phyloP scores from a whole-genome alignment of 768 basidiomycete genomes.

The Daedaleopsis nitida region DNA sequence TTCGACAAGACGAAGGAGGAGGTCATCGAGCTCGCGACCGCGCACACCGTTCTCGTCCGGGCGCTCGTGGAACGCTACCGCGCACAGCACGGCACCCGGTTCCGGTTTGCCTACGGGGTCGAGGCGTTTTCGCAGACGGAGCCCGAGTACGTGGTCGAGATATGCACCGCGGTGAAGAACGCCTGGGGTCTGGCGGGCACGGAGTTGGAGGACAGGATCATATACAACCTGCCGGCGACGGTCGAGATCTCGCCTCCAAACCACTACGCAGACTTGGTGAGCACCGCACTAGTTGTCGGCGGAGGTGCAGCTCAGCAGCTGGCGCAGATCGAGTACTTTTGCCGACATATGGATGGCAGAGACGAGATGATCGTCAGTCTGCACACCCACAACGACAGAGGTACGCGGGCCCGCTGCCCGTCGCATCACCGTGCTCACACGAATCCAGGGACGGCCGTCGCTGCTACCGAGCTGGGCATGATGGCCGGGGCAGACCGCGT shows the following conservation, averaged over 20 bases:
- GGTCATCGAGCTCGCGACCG: slow-evolving; percentile 41
- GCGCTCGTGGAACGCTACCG: neutral
- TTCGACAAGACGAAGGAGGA: slow-evolving; percentile 44
- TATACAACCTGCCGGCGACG: slow-evolving; percentile 17
- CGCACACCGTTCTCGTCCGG: neutral
- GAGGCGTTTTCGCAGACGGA: slow-evolving; percentile 21
- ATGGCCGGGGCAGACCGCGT: neutral
- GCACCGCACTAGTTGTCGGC: no score
- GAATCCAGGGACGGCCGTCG: neutral
- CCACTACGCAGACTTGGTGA: neutral
- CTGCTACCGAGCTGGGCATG: neutral
- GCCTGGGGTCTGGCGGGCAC: slow-evolving; percentile 13
- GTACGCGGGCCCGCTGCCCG: slow-evolving; percentile 2
- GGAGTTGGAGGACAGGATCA: slow-evolving; percentile 7
- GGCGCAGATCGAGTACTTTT: slow-evolving; percentile 17
- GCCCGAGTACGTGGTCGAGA: slow-evolving; percentile 15
- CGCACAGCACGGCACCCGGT: slow-evolving; percentile 8
- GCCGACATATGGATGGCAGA: slow-evolving; percentile 9
- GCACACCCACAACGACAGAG: slow-evolving; percentile 21
- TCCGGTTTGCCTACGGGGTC: slow-evolving; percentile 11
- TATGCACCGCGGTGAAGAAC: slow-evolving; percentile 12
- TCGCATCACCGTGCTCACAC: neutral
- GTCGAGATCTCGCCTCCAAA: slow-evolving; percentile 13
- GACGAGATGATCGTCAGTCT: slow-evolving; percentile 17
- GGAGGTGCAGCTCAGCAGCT: neutral